These are phyloP conservation scores for Phaffomyces thermotolerans DNA, from an alignment of 805 yeast species.

Conservation along the genomic window DNA sequence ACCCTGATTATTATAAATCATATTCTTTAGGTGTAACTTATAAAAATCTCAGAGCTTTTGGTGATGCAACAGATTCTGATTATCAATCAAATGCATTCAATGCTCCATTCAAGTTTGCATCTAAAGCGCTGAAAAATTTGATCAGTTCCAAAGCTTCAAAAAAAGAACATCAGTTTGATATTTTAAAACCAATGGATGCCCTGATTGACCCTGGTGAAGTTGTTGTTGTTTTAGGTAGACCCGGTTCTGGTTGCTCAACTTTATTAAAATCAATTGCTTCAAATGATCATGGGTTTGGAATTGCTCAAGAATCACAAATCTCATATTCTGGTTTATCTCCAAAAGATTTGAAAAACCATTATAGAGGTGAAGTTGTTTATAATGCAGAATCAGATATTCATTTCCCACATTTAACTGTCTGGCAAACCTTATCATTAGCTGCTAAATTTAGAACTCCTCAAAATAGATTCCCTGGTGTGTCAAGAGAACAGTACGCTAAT, in stretches of 20 bases:
- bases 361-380: slow-evolving; percentile 63
- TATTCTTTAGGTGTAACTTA: slow-evolving; percentile 49
- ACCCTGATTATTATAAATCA: slow-evolving; percentile 52
- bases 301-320: slow-evolving; percentile 39
- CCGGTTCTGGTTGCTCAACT: slow-evolving; percentile 73
- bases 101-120: slow-evolving; percentile 19
- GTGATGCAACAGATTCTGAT: slow-evolving; percentile 48
- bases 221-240: slow-evolving; percentile 68
- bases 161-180: slow-evolving; percentile 29
- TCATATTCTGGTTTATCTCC: slow-evolving; percentile 49
- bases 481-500: slow-evolving; percentile 45
- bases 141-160: slow-evolving; percentile 10
- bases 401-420: slow-evolving; percentile 62
- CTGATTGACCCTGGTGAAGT: slow-evolving; percentile 54
- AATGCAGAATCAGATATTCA: slow-evolving; percentile 67
- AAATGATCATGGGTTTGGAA: slow-evolving; percentile 51
- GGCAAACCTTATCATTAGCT: slow-evolving; percentile 56
- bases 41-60: slow-evolving; percentile 50
- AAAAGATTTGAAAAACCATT: slow-evolving; percentile 41
- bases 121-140: slow-evolving; percentile 7
- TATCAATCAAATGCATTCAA: slow-evolving; percentile 56
- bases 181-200: slow-evolving; percentile 62
- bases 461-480: slow-evolving; percentile 49
- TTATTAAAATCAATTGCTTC: slow-evolving; percentile 52
- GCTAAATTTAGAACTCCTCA: slow-evolving; percentile 56